Percentiles rank a stretch among this genome's conserved stretches.
Conservation (phyloP, 2,329 filamentous ascomycete species). For the Exophiala bonariae region DNA sequence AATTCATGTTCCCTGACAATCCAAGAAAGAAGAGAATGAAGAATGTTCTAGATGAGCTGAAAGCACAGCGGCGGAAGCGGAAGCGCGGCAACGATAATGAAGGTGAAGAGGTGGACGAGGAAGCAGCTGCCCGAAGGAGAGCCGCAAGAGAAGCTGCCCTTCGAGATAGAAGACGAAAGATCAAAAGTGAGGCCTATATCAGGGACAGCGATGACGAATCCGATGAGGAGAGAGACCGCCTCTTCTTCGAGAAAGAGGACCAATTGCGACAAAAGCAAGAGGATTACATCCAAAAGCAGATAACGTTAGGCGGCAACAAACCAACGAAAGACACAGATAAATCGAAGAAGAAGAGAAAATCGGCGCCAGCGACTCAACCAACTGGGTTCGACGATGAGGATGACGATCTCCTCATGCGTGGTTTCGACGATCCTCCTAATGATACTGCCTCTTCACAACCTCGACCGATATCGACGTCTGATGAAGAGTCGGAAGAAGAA, state of each 20-base stretch:
- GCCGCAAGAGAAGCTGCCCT: constrained; percentile 66
- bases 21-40: constrained; percentile 46
- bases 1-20: constrained; percentile 66
- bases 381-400: constrained; percentile 17
- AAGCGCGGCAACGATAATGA: constrained; percentile 44
- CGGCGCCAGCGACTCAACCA: neutral
- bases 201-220: constrained; percentile 83
- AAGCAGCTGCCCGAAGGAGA: constrained; percentile 59
- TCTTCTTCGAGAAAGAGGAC: constrained; percentile 78
- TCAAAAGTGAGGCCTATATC: constrained; percentile 83
- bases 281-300: constrained; percentile 49
- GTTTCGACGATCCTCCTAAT: constrained; percentile 14
- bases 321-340: constrained; percentile 1
- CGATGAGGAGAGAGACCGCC: constrained; percentile 71
- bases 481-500: constrained; percentile 29
- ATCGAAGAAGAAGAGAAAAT: constrained; percentile 12
- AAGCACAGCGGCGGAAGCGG: constrained; percentile 61
- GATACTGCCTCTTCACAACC: constrained; percentile 20
- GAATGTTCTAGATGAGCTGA: constrained; percentile 51
- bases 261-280: constrained; percentile 60
- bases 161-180: constrained; percentile 71
- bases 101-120: constrained; percentile 64
- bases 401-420: constrained; percentile 21
- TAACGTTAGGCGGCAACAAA: constrained; percentile 39
- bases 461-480: constrained; percentile 9